Evolutionary conservation across 768 basidiomycete genomes (phyloP), one percentile per base, ranked within the genome.

Genomic region (Termitomyces bulborhizus): DNA sequence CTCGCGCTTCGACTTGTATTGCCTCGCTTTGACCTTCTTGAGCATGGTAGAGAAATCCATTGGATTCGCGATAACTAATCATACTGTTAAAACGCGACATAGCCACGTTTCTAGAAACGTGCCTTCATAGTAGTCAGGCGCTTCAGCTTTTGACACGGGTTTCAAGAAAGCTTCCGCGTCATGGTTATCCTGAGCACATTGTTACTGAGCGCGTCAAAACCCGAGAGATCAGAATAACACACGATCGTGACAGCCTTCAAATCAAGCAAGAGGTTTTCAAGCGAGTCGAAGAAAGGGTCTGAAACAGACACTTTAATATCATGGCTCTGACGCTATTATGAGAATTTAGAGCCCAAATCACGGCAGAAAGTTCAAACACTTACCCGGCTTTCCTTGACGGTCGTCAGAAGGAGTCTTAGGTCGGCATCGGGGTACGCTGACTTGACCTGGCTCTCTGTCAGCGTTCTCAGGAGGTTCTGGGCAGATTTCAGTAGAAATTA

Each of bases 21-120:
- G 80, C 67, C 90, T 91, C 56, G 81, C 76, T 74, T 97, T 98
- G 67, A 98, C 88, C 71, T 95, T 95, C 79, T 86, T 93, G 50
- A 87, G 78, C 82, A 99, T 90, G 0, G 94, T 90, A 58, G 85
- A 85, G 43, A 98, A 77, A 74, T 99, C 97, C 97, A 99, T 99
- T 4, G 97, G 94, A 59, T 85, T 85, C 53, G 86, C 73, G 69
- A 99, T 97, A 62, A 96, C 97, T 98, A 65, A 11, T 21, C 41
- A 31, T 48, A 56, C 46, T 43, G 55, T 61, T 36, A 48, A 53
- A 18, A 44, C 45, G 39, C 57, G 62, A 55, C 12, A 11, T 4
- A 26, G 24, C 21, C 42, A 49, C 46, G 34, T 51, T 18, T 54
- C 40, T 44, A 34, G 1, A 44, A 36, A 73, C 86, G 56, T 59